Conservation (phyloP, 2,329 filamentous ascomycete species). For the Lojkania enalia region DNA sequence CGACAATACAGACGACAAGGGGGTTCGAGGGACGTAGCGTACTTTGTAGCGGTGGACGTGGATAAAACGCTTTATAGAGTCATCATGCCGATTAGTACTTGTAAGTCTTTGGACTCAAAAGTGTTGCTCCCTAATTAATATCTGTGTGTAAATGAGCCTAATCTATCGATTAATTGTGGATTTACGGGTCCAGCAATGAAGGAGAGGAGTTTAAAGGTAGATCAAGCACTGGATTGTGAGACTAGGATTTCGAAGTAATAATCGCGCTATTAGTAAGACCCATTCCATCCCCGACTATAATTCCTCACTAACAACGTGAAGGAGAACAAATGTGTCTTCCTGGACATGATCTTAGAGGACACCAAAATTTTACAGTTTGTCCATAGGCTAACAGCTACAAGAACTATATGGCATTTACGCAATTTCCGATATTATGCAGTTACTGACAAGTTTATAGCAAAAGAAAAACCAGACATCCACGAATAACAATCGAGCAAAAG, state of each 20-base stretch:
- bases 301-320: background rate
- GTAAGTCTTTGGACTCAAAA: too few relatives aligned
- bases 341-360: background rate
- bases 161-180: too few relatives aligned
- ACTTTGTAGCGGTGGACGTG: too few relatives aligned
- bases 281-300: background rate
- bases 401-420: background rate
- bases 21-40: too few relatives aligned
- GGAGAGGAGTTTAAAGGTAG: background rate
- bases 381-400: background rate
- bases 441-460: background rate
- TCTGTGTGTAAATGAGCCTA: too few relatives aligned
- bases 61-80: too few relatives aligned
- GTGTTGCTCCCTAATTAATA: too few relatives aligned
- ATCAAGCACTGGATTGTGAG: background rate
- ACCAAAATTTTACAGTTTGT: background rate
- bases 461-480: background rate
- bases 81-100: too few relatives aligned
- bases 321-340: background rate
- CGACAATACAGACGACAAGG: too few relatives aligned
- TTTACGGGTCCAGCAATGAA: background rate
- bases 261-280: background rate
- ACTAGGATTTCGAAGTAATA: background rate
- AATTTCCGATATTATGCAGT: background rate
- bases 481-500: background rate